phyloP scores from a whole-genome alignment of 768 basidiomycete species.

The Serendipita indica region DNA sequence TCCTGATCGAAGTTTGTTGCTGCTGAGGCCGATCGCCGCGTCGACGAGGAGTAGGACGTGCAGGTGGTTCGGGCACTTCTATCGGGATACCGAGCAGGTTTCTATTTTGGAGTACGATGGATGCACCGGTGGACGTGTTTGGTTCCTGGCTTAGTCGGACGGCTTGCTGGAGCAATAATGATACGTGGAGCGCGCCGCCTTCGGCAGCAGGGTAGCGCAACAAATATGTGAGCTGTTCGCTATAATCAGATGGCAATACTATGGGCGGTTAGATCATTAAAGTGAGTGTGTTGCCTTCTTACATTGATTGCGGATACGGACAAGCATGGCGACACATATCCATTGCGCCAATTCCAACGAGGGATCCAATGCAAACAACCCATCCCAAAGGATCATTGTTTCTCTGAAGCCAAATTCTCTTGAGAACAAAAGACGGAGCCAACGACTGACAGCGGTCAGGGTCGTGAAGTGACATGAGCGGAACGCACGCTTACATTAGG shows the following conservation, averaged over 20 bases:
- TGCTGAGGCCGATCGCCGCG: not conserved
- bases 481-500: slow-evolving; percentile 54
- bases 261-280: slow-evolving; percentile 15
- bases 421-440: slow-evolving; percentile 86
- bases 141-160: slow-evolving; percentile 60
- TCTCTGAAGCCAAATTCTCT: slow-evolving; percentile 74
- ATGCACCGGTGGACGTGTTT: slow-evolving; percentile 57
- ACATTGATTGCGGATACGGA: slow-evolving; percentile 84
- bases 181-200: slow-evolving; percentile 18
- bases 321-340: slow-evolving; percentile 88
- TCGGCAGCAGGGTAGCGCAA: slow-evolving; percentile 64
- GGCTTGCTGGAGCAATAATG: slow-evolving; percentile 71
- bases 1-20: not conserved
- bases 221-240: slow-evolving; percentile 63
- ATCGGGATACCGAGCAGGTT: slow-evolving; percentile 58
- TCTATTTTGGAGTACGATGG: slow-evolving; percentile 68
- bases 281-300: slow-evolving; percentile 20
- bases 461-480: slow-evolving; percentile 11
- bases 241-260: slow-evolving; percentile 86
- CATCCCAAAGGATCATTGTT: slow-evolving; percentile 90
- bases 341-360: slow-evolving; percentile 64
- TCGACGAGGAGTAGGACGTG: slow-evolving; percentile 16
- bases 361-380: slow-evolving; percentile 76
- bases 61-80: slow-evolving; percentile 41
- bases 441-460: slow-evolving; percentile 43